Evolutionary conservation across 257 asterid species (phyloP).

Genomic region (Nicotiana knightiana): DNA sequence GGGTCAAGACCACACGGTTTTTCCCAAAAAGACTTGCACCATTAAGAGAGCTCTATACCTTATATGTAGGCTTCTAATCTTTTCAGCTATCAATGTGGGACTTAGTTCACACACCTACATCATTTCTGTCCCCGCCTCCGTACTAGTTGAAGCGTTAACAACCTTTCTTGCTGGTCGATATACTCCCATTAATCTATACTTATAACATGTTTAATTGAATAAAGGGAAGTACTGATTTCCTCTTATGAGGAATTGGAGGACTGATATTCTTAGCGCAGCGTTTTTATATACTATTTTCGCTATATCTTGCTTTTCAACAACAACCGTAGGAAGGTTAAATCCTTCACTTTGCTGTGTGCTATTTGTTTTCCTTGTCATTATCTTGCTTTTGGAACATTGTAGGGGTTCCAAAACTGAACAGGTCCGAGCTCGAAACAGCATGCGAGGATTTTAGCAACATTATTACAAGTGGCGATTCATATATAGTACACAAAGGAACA

Average conservation of each 20-base stretch:
- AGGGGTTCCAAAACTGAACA: constrained; percentile 92
- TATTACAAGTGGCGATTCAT: constrained; percentile 30
- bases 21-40: no score
- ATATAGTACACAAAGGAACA: constrained; percentile 77
- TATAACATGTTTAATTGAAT: neutral
- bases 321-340: neutral
- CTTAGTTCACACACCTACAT: no score
- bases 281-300: neutral
- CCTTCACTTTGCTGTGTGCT: neutral
- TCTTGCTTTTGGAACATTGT: neutral
- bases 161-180: neutral
- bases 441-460: constrained; percentile 98
- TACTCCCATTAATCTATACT: neutral
- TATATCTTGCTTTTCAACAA: neutral
- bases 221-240: neutral
- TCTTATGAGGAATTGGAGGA: neutral
- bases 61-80: no score
- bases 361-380: neutral
- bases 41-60: no score
- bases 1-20: no score
- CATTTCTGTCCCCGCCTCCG: neutral
- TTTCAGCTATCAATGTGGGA: no score
- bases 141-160: neutral
- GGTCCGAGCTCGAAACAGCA: constrained; percentile 76
- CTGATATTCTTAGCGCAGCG: neutral